Evolutionary conservation across 2,329 filamentous ascomycete species (phyloP).

Genomic region (Fusarium denticulatum): DNA sequence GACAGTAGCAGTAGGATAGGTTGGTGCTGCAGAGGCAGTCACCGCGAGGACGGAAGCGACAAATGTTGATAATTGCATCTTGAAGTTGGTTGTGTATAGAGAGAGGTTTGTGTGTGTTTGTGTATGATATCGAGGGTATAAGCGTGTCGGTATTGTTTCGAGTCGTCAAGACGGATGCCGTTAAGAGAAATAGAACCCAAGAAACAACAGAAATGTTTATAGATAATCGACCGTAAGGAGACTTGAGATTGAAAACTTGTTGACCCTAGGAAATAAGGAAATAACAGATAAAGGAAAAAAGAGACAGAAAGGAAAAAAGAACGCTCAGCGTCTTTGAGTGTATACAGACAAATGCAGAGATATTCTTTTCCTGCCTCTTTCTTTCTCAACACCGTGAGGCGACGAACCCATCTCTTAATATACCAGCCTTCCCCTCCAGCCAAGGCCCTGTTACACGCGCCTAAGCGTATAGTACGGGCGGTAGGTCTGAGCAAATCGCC

Average conservation of each 20-base stretch:
- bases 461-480: conserved; percentile 15
- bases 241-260: conserved; percentile 7
- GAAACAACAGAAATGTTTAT: conserved; percentile 17
- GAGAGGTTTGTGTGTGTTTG: neutral
- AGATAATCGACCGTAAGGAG: conserved; percentile 18
- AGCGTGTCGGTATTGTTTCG: conserved; percentile 19
- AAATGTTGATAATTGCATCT: conserved; percentile 63
- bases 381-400: conserved; percentile 12
- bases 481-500: conserved; percentile 22
- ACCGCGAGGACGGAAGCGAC: conserved; percentile 57
- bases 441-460: conserved; percentile 18
- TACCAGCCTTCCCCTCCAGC: conserved; percentile 32
- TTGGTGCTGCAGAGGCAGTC: conserved; percentile 59
- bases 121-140: neutral
- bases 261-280: conserved; percentile 40
- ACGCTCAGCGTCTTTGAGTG: conserved; percentile 35
- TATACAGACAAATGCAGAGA: conserved; percentile 32
- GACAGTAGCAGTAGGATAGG: conserved; percentile 50
- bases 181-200: conserved; percentile 27
- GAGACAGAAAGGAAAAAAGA: conserved; percentile 25
- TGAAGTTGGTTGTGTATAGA: conserved; percentile 36
- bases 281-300: conserved; percentile 37
- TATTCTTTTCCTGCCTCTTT: conserved; percentile 34
- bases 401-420: conserved; percentile 41
- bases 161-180: conserved; percentile 24